Conservation (phyloP, 352 stramenopile species). For the Blastocystis sp. region DNA sequence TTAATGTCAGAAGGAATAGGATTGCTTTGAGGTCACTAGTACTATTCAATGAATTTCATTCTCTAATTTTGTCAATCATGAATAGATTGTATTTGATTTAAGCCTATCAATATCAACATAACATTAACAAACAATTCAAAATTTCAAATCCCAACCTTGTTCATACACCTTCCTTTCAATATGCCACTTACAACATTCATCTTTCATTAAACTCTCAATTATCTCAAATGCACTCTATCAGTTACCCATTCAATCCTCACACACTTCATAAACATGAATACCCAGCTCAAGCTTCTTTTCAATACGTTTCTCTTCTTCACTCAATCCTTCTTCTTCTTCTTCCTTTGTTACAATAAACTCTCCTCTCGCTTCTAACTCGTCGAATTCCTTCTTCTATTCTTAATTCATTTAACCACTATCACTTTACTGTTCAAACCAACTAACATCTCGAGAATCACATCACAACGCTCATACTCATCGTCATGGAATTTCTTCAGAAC, state of each 20-base stretch:
- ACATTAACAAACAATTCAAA: constrained; percentile 19
- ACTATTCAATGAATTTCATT: too few relatives aligned
- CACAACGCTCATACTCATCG: constrained; percentile 11
- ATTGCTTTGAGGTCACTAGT: too few relatives aligned
- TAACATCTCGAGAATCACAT: constrained; percentile 14
- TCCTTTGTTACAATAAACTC: not conserved
- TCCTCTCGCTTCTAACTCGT: not conserved
- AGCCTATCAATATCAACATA: too few relatives aligned
- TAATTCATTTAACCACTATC: not conserved
- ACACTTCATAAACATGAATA: constrained; percentile 42
- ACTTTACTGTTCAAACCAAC: not conserved
- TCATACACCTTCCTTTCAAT: constrained; percentile 50
- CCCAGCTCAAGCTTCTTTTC: constrained; percentile 52
- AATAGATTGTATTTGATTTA: too few relatives aligned
- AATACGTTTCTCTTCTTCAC: constrained; percentile 1
- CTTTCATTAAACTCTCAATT: not conserved
- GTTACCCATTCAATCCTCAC: not conserved
- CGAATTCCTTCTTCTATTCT: constrained; percentile 10
- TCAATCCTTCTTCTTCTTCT: constrained; percentile 37
- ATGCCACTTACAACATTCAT: constrained; percentile 36
- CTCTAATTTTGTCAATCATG: too few relatives aligned
- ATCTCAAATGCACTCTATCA: not conserved
- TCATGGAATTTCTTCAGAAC: constrained; percentile 66
- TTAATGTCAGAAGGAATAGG: too few relatives aligned
- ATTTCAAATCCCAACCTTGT: constrained; percentile 18